Evolutionary conservation across 2,329 filamentous ascomycete genomes (phyloP).

Genomic region (Cytospora piceae): DNA sequence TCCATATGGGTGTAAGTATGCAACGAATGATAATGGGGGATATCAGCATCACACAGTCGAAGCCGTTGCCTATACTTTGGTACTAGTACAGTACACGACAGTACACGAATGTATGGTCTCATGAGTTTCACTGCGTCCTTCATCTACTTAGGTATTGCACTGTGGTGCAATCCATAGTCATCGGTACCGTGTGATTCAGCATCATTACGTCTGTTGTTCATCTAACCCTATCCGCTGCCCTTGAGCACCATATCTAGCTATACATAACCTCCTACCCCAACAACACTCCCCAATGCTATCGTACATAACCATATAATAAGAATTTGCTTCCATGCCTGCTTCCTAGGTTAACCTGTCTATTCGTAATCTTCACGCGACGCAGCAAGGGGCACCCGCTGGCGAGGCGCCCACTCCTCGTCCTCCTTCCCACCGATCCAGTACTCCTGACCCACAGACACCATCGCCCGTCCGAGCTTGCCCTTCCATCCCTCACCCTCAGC

Average conservation of each 20-base stretch:
- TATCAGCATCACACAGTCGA: not conserved
- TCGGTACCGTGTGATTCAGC: not conserved
- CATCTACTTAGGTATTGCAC: not conserved
- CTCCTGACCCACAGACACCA: conserved; percentile 72
- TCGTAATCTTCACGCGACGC: conserved; percentile 9
- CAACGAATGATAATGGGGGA: too few relatives aligned
- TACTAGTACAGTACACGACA: not conserved
- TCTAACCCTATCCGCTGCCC: not conserved
- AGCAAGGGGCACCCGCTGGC: conserved; percentile 44
- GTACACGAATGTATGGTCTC: not conserved
- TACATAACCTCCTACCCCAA: not conserved
- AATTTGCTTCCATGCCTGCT: not conserved
- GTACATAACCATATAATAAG: conserved; percentile 10
- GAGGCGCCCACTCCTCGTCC: conserved; percentile 69
- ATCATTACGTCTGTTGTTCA: not conserved
- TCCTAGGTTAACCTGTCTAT: not conserved
- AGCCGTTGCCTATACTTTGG: not conserved
- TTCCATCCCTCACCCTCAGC: conserved; percentile 80
- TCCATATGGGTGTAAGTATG: not conserved
- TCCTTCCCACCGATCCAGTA: conserved; percentile 76
- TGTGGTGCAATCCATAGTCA: not conserved
- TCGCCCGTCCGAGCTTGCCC: conserved; percentile 75
- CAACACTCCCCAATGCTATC: conserved; percentile 15
- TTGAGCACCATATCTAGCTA: not conserved
- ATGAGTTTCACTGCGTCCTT: not conserved